Conservation (phyloP, 2,329 filamentous ascomycete species). For the Clathrospora elynae region DNA sequence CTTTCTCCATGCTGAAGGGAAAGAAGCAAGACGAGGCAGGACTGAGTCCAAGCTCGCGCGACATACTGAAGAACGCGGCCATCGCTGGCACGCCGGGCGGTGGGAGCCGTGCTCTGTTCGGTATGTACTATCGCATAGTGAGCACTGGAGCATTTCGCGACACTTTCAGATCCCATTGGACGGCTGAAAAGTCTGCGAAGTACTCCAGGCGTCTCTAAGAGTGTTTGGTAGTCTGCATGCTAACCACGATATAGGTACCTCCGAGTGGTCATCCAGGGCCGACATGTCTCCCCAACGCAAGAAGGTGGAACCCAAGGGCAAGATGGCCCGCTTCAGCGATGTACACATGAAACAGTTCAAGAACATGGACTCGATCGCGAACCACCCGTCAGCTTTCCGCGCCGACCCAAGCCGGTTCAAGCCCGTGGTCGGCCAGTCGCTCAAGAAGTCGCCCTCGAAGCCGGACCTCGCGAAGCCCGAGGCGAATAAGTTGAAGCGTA, state of each 20-base stretch:
- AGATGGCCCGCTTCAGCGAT: conserved; percentile 78
- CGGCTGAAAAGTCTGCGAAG: no score
- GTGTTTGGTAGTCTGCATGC: not conserved
- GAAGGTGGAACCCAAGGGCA: conserved; percentile 80
- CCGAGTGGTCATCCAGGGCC: conserved; percentile 43
- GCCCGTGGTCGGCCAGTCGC: conserved; percentile 45
- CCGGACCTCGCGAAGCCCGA: conserved; percentile 55
- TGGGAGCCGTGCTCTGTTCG: conserved; percentile 50
- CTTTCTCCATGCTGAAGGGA: conserved; percentile 64
- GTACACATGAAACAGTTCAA: conserved; percentile 87
- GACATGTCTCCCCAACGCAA: conserved; percentile 62
- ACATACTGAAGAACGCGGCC: conserved; percentile 69
- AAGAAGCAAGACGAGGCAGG: conserved; percentile 65
- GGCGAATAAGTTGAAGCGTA: conserved; percentile 56
- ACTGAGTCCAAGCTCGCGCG: conserved; percentile 62
- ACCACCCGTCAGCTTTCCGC: conserved; percentile 80
- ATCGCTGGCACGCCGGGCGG: conserved; percentile 58
- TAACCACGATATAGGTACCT: conserved; percentile 20
- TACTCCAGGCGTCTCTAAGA: not conserved
- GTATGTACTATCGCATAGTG: conserved; percentile 11
- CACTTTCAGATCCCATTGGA: no score
- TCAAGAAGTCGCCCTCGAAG: conserved; percentile 47
- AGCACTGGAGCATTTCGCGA: no score
- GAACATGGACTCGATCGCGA: conserved; percentile 96
- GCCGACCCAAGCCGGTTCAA: conserved; percentile 60